Conservation (phyloP, 306 rosid genomes). For the Rubus parviflorus region DNA sequence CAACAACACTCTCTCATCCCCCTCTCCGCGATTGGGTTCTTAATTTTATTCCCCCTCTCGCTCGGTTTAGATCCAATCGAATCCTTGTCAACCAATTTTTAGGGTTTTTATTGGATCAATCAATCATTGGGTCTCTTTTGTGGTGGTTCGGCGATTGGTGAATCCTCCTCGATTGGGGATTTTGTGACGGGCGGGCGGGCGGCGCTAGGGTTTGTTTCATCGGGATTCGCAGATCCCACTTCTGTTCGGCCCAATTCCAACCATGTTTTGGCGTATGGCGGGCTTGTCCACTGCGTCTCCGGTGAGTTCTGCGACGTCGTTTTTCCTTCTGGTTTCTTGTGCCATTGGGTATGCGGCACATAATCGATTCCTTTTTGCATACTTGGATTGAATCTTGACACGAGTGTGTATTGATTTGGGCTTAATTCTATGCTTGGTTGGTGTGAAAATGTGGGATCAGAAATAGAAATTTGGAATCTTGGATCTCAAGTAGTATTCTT, state of each 20-base stretch:
- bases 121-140: conserved; percentile 12
- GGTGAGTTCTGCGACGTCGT: conserved; percentile 51
- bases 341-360: conserved; percentile 12
- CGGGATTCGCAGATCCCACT: conserved; percentile 65
- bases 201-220: conserved; percentile 59
- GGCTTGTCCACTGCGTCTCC: conserved; percentile 97
- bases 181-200: conserved; percentile 18
- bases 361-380: neutral
- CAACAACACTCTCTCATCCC: conserved; percentile 20
- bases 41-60: neutral
- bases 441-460: conserved; percentile 28
- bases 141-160: conserved; percentile 22
- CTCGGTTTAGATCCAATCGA: conserved; percentile 51
- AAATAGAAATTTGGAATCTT: conserved; percentile 5
- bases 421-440: conserved; percentile 13
- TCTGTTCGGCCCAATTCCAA: conserved; percentile 38
- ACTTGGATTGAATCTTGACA: conserved; percentile 5
- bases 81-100: conserved; percentile 30
- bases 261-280: conserved; percentile 99
- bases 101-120: conserved; percentile 45
- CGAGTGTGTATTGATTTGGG: conserved; percentile 22
- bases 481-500: neutral
- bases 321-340: neutral
- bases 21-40: conserved; percentile 47
- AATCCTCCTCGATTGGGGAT: conserved; percentile 24